A percentile compares a stretch with the other conserved stretches of the same genome.
Evolutionary conservation across 2,329 filamentous ascomycete species (phyloP).

Genomic region (Oidium heveae): DNA sequence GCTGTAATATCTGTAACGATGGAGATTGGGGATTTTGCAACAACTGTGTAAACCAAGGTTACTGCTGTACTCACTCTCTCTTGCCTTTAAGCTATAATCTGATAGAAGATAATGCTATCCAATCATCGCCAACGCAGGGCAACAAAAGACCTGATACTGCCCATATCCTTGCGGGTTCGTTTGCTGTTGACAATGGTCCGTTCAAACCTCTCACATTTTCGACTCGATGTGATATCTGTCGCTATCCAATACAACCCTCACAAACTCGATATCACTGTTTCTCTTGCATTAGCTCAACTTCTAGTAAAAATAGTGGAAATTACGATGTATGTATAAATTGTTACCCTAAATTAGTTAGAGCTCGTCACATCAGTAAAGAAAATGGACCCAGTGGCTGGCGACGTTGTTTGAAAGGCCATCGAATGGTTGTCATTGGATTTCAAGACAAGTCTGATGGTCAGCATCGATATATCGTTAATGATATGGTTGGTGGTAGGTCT

Average conservation of each 20-base stretch:
- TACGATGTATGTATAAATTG: conserved; percentile 67
- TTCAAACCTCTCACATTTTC: conserved; percentile 48
- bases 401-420: conserved; percentile 53
- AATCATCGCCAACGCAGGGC: conserved; percentile 18
- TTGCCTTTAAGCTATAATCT: conserved; percentile 45
- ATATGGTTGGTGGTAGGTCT: conserved; percentile 53
- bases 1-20: conserved; percentile 65
- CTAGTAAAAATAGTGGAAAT: conserved; percentile 34
- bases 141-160: conserved; percentile 21
- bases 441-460: conserved; percentile 41
- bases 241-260: conserved; percentile 41
- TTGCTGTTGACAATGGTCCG: conserved; percentile 19
- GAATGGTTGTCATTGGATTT: conserved; percentile 64
- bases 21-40: conserved; percentile 93
- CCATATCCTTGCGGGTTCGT: conserved; percentile 22
- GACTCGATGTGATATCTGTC: conserved; percentile 58
- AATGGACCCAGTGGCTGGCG: conserved; percentile 68
- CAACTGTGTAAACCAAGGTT: conserved; percentile 58
- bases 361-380: conserved; percentile 40
- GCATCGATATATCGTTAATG: conserved; percentile 38
- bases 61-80: conserved; percentile 58
- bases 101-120: conserved; percentile 13
- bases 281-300: conserved; percentile 32
- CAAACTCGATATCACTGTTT: conserved; percentile 59
- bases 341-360: conserved; percentile 41